Conservation (phyloP, 331 rosid species). For the Prunus yedoensis region DNA sequence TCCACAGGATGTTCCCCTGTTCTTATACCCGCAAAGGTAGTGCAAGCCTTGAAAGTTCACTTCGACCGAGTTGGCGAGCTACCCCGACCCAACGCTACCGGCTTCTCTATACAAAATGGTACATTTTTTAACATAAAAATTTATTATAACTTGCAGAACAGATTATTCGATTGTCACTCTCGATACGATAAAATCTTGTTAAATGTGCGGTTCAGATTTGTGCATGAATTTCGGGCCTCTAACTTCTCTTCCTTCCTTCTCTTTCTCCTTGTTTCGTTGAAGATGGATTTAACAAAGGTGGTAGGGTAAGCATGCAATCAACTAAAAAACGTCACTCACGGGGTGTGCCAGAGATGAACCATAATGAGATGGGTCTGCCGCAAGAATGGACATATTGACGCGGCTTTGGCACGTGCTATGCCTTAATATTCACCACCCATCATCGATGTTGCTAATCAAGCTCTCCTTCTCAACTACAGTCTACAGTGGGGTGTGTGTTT, state of each 20-base stretch:
- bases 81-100: conserved; percentile 38
- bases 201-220: background rate
- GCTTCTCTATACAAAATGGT: conserved; percentile 45
- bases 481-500: conserved; percentile 21
- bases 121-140: background rate
- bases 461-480: background rate
- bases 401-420: background rate
- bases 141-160: background rate
- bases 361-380: conserved; percentile 54
- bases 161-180: too few species aligned
- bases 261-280: background rate
- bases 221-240: background rate
- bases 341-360: conserved; percentile 13
- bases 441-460: background rate
- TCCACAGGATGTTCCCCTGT: conserved; percentile 60
- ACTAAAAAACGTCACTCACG: conserved; percentile 32
- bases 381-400: conserved; percentile 72
- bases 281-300: conserved; percentile 26
- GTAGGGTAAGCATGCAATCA: conserved; percentile 40
- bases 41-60: conserved; percentile 73
- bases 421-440: background rate
- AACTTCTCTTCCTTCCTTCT: background rate
- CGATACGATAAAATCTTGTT: too few species aligned
- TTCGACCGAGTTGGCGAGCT: conserved; percentile 54
- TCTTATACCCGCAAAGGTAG: conserved; percentile 77